Base-by-base conservation (phyloP, 2,329 filamentous ascomycete species). In the Xylariales sp. region DNA sequence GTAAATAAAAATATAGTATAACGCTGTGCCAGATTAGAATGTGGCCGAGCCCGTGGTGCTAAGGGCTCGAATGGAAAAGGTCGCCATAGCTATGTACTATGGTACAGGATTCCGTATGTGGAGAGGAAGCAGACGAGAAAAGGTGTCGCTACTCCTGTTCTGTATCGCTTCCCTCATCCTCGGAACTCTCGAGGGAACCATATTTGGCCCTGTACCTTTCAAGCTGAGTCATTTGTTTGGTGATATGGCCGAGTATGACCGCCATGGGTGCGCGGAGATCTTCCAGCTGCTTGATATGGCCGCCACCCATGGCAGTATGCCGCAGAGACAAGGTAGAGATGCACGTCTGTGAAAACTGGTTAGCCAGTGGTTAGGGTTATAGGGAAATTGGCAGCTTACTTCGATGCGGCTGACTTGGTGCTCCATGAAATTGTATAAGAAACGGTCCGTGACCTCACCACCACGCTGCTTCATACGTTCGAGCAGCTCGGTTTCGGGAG, bases 321-420 rank as follows among this genome's bases (percentile, higher is more conserved):
- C 95, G 91, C 74, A 97, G 84, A 12, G 89, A 84, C 58, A 97
- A 86, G 0, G 93, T 93, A 39, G 91, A 92, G 73, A 94, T 87
- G 77, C 93, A 96, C 59, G 93, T 91, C 93, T 97, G 72, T 62
- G 9, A 16, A 36, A 23, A 48, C 14, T 43, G n/a, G 68, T 80
- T 72, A 80, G 75, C 14, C 43, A 46, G 59, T 57, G 6, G 6
- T 1, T 43, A 68, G 64, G 67, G 61, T 46, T 39, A 48, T 36
- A 46, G 50, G 60, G 14, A 23, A 30, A 30, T 39, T 5, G 32
- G 18, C 43, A 41, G 81, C 90, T 81, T 84, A 97, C 94, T 89
- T 99, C 96, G 78, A 99, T 97, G 76, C 96, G 89, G 78, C 92
- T 94, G 73, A 99, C 92, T 85, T 97, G 94, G 78, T 98, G 94